Conservation (phyloP, 306 rosid genomes). For the Alnus glutinosa region DNA sequence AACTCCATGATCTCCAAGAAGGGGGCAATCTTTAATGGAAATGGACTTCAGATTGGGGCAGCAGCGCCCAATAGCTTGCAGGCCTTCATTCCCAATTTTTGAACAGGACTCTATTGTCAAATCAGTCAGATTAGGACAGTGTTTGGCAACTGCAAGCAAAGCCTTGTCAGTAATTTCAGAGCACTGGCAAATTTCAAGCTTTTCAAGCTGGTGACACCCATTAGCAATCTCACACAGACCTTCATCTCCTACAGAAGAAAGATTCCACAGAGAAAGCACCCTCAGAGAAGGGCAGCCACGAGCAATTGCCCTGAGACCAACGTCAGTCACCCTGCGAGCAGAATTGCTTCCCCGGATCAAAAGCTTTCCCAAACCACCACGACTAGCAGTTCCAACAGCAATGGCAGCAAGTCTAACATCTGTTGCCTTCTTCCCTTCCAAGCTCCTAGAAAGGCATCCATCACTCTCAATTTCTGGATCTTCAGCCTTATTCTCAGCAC, state of each 20-base stretch:
- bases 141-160: slow-evolving; percentile 63
- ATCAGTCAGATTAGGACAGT: slow-evolving; percentile 67
- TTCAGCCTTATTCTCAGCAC: slow-evolving; percentile 34
- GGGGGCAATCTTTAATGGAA: slow-evolving; percentile 58
- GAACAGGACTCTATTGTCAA: slow-evolving; percentile 78
- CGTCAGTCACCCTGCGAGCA: slow-evolving; percentile 49
- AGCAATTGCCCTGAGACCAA: slow-evolving; percentile 77
- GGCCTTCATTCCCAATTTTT: slow-evolving; percentile 70
- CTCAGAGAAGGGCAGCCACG: slow-evolving; percentile 81
- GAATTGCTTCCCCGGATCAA: slow-evolving; percentile 58
- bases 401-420: slow-evolving; percentile 94
- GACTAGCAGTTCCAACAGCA: slow-evolving; percentile 78
- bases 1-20: slow-evolving; percentile 80
- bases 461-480: slow-evolving; percentile 56
- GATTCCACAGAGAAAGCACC: slow-evolving; percentile 68
- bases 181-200: slow-evolving; percentile 71
- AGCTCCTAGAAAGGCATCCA: slow-evolving; percentile 79
- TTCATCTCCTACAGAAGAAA: slow-evolving; percentile 63
- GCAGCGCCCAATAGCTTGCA: slow-evolving; percentile 70
- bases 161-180: slow-evolving; percentile 70
- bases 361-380: slow-evolving; percentile 94
- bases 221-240: slow-evolving; percentile 78
- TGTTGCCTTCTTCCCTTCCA: slow-evolving; percentile 86
- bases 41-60: slow-evolving; percentile 69
- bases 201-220: slow-evolving; percentile 68